Evolutionary conservation across 2,329 filamentous ascomycete species (phyloP).

Genomic region (Colletotrichum eleusines): DNA sequence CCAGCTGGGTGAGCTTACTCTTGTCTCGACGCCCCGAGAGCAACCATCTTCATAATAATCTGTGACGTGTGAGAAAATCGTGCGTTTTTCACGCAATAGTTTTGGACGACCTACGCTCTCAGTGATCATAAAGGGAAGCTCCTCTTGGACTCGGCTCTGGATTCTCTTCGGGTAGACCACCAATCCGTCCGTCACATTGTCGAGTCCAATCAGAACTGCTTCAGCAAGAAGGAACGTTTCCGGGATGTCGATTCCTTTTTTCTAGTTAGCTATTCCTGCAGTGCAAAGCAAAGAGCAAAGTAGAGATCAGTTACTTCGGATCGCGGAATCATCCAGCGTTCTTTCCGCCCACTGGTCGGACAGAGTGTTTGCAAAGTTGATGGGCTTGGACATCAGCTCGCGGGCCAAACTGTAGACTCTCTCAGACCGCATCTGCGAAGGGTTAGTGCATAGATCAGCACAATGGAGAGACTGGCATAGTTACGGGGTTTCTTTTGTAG

Average conservation of each 20-base stretch:
- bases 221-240: background rate
- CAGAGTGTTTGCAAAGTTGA: background rate
- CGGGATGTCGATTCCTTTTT: background rate
- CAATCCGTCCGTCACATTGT: too few relatives aligned
- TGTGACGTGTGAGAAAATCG: too few relatives aligned
- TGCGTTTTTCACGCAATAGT: too few relatives aligned
- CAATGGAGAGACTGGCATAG: background rate
- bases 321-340: background rate
- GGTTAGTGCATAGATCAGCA: too few relatives aligned
- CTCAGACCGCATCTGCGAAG: background rate
- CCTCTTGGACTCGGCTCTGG: too few relatives aligned
- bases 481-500: background rate
- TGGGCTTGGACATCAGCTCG: background rate
- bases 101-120: too few relatives aligned
- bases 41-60: too few relatives aligned
- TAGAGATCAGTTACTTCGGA: background rate
- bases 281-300: too few relatives aligned
- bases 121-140: too few relatives aligned
- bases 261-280: background rate
- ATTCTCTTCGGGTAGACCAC: too few relatives aligned
- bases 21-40: too few relatives aligned
- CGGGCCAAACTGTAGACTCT: background rate
- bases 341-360: background rate
- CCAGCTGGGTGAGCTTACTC: too few relatives aligned
- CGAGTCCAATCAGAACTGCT: background rate